Conservation (phyloP, 306 rosid genomes). For the Vigna angularis region DNA sequence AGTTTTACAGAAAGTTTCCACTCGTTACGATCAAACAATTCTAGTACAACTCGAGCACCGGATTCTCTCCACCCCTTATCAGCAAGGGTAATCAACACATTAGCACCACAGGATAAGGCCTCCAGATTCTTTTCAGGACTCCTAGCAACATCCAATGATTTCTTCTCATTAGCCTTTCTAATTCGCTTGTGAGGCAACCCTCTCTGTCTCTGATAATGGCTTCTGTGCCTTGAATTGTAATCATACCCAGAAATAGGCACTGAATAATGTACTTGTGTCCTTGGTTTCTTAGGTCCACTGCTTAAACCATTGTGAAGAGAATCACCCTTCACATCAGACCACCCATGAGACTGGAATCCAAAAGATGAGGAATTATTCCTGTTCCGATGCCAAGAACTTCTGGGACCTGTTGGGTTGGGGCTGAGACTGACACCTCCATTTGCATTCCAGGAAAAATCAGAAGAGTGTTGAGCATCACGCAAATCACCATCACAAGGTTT, state of each 20-base stretch:
- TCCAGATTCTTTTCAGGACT: constrained; percentile 65
- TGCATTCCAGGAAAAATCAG: constrained; percentile 57
- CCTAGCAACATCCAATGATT: constrained; percentile 54
- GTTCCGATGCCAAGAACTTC: constrained; percentile 74
- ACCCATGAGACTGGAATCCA: constrained; percentile 61
- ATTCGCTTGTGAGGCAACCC: constrained; percentile 67
- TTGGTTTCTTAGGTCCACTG: constrained; percentile 78
- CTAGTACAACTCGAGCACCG: constrained; percentile 70
- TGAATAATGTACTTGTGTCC: constrained; percentile 76
- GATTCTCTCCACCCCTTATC: constrained; percentile 88
- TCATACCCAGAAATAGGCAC: constrained; percentile 67
- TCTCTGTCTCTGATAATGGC: constrained; percentile 43
- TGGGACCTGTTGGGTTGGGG: constrained; percentile 80
- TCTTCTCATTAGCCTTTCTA: constrained; percentile 73
- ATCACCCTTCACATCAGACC: constrained; percentile 72
- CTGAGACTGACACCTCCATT: constrained; percentile 59
- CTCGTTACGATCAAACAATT: constrained; percentile 74
- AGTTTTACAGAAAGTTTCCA: constrained; percentile 83
- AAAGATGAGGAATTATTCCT: constrained; percentile 55
- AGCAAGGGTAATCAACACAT: constrained; percentile 65
- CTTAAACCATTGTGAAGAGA: constrained; percentile 66
- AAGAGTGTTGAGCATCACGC: constrained; percentile 55
- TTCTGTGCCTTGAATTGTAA: constrained; percentile 56
- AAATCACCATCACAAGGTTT: constrained; percentile 58
- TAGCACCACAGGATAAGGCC: constrained; percentile 64